Evolutionary conservation across 176 grass and related monocot genomes (phyloP).

Genomic region (Microstegium vimineum): DNA sequence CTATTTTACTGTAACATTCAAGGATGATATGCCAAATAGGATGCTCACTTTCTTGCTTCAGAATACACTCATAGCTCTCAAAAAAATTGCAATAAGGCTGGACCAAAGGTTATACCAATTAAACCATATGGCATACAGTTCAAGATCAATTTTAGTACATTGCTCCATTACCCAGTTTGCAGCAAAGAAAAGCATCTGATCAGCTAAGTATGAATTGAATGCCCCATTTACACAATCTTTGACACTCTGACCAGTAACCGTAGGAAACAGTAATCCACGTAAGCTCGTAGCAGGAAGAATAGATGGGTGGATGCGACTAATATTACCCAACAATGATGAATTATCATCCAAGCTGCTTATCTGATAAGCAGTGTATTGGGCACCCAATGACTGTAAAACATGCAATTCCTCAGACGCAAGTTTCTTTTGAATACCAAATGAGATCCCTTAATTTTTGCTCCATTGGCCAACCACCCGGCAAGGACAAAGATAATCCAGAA

Average conservation of each 20-base stretch:
- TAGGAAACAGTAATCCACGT: constrained; percentile 50
- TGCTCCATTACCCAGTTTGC: constrained; percentile 91
- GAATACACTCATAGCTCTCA: constrained; percentile 43
- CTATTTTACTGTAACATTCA: constrained; percentile 44
- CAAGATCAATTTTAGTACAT: constrained; percentile 58
- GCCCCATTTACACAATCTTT: neutral
- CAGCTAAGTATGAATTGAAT: constrained; percentile 56
- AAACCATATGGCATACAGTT: constrained; percentile 58
- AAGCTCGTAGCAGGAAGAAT: constrained; percentile 45
- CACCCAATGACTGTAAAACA: constrained; percentile 69
- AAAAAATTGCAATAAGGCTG: constrained; percentile 73
- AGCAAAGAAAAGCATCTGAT: constrained; percentile 84
- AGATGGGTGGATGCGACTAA: constrained; percentile 29
- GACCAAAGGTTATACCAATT: constrained; percentile 54
- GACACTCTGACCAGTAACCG: neutral
- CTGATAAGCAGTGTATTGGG: constrained; percentile 66
- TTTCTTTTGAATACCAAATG: constrained; percentile 81
- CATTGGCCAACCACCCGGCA: constrained; percentile 79
- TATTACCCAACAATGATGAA: constrained; percentile 11
- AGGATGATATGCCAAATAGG: constrained; percentile 74
- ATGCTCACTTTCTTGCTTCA: constrained; percentile 54
- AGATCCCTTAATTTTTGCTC: constrained; percentile 66
- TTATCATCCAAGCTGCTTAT: constrained; percentile 33
- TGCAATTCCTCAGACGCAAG: constrained; percentile 65
- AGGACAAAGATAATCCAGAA: constrained; percentile 47